A percentile compares a stretch with the other conserved stretches of the same genome.
These are phyloP conservation scores for Colletotrichum godetiae DNA, from an alignment of 2,329 filamentous ascomycete species.

Conservation along the genomic window DNA sequence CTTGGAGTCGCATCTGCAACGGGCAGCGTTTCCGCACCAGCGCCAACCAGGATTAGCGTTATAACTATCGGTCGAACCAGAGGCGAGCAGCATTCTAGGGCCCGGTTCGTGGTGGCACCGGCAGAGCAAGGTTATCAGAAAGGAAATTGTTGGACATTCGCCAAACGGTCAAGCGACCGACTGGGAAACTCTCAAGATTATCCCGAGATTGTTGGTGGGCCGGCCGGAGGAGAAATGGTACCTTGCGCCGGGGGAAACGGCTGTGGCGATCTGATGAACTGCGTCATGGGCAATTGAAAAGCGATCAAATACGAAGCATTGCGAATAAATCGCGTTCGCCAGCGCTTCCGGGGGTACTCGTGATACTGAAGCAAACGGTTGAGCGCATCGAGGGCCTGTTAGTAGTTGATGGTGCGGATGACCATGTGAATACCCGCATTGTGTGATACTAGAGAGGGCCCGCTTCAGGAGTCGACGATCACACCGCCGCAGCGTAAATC, in stretches of 20 bases:
- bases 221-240: conserved; percentile 2
- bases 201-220: conserved; percentile 34
- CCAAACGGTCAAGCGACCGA: conserved; percentile 2
- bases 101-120: conserved; percentile 23
- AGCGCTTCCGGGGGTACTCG: not conserved
- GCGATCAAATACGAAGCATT: not conserved
- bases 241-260: conserved; percentile 1
- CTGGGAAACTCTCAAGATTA: conserved; percentile 25
- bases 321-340: not conserved
- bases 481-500: not conserved
- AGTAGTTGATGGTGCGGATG: no score
- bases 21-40: conserved; percentile 34
- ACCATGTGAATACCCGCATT: not conserved
- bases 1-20: conserved; percentile 32
- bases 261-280: not conserved
- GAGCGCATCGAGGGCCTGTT: not conserved
- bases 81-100: not conserved
- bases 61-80: conserved; percentile 34
- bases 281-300: not conserved
- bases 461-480: not conserved
- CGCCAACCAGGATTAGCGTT: conserved; percentile 25
- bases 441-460: not conserved
- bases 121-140: conserved; percentile 23
- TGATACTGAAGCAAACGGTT: not conserved
- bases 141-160: conserved; percentile 23